Base-by-base conservation (phyloP, 805 yeast genomes). In the Candida schatavii region DNA sequence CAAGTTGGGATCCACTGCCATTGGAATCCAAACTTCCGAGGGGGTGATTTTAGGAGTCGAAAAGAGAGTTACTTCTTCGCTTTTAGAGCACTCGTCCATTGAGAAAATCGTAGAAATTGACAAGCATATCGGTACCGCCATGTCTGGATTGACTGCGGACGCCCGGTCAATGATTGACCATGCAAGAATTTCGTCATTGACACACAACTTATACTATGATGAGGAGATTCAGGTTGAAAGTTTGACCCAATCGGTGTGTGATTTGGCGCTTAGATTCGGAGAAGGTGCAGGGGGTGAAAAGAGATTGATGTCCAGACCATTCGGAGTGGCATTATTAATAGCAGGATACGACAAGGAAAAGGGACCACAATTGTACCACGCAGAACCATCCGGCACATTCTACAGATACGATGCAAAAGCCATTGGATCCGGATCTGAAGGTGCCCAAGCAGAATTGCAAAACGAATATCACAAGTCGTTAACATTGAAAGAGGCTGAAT, bases 361-460 rank as follows among this genome's bases (percentile, higher is more conserved):
- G 57, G 99, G 99, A 0, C 96, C 97, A 36, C 99, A 93, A 65
- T 77, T 93, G 54, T 87, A 87, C 62, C 97, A 93, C 63, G 96
- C 98, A n/a, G 99, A 93, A 68, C 99, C 99, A 30, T 87, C 96
- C 11, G 99, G 99, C 45, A 93, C 99, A 1, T 93, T 89, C 56
- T 95, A 93, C 70, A 81, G 93, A 66, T 93, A 93, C 62, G 97
- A 93, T 57, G 99, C 99, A 22, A 95, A 93, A 69, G 99, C 99
- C 10, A 93, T 95, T 56, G 99, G 99, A 11, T 87, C 97, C 1
- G 99, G 99, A 17, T 86, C 96, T 13, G 99, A 93, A 68, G 99
- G 99, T 49, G 99, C 99, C 1, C 99, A 95, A 68, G 85, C 97
- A 2, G 99, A 93, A 65, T 75, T 93, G 59, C 97, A 90, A 65